phyloP scores from a whole-genome alignment of 1,139 yeast genomes.

The Debaryomyces nepalensis region DNA sequence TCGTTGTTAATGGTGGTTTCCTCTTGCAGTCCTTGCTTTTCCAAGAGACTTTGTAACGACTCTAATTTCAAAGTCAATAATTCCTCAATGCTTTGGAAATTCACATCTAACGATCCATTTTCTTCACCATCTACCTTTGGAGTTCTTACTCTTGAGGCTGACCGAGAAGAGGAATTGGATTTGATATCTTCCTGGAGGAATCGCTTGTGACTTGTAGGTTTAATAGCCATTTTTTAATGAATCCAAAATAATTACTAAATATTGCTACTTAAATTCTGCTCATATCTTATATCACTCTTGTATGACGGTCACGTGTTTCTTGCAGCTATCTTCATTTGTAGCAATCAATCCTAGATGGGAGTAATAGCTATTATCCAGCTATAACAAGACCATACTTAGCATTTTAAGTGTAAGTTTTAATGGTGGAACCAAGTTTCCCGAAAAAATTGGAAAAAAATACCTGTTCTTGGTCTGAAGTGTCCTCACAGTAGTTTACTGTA shows the following conservation, averaged over 20 bases:
- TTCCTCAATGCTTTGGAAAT: slow-evolving; percentile 46
- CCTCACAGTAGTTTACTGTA: too few species aligned
- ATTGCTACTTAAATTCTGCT: background rate
- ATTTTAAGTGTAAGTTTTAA: too few species aligned
- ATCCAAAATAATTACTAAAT: background rate
- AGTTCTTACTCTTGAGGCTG: slow-evolving; percentile 46
- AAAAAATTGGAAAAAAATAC: too few species aligned
- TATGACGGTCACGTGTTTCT: slow-evolving; percentile 4
- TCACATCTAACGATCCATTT: slow-evolving; percentile 45
- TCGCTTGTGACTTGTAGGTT: slow-evolving; percentile 13
- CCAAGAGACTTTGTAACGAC: slow-evolving; percentile 30
- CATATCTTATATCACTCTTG: background rate
- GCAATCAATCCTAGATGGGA: too few species aligned
- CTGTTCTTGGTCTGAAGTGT: too few species aligned
- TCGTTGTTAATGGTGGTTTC: slow-evolving; percentile 13
- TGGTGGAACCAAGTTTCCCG: too few species aligned
- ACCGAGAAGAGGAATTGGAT: slow-evolving; percentile 38
- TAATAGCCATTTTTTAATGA: slow-evolving; percentile 15
- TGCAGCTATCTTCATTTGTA: too few species aligned
- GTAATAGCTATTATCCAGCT: too few species aligned
- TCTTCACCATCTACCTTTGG: slow-evolving; percentile 51
- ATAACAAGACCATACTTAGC: too few species aligned
- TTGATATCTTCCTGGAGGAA: slow-evolving; percentile 23
- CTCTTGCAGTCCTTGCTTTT: slow-evolving; percentile 17
- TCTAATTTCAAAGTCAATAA: slow-evolving; percentile 43